These are phyloP conservation scores for Pseudisothecium myosuroides DNA, from an alignment of 225 moss, liverwort and hornwort species.

Conservation along the genomic window DNA sequence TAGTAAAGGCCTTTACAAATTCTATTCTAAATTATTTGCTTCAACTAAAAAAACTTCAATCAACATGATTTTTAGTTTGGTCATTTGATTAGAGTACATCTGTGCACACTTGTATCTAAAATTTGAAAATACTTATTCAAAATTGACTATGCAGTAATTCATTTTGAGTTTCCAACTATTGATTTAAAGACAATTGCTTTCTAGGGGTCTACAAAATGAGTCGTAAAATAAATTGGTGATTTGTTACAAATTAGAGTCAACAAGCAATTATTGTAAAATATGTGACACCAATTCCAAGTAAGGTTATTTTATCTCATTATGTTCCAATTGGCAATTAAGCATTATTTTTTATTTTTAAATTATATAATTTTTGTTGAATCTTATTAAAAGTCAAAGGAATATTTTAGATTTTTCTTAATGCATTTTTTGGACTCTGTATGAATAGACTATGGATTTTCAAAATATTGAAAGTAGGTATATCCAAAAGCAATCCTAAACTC, in stretches of 20 bases:
- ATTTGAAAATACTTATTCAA: neutral
- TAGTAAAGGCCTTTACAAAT: neutral
- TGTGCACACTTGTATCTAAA: neutral
- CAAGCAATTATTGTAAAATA: neutral
- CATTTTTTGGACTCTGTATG: fast-evolving
- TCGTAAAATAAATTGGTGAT: no score
- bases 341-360: neutral
- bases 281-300: neutral
- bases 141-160: neutral
- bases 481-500: neutral
- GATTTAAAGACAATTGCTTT: neutral
- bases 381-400: neutral
- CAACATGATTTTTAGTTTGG: neutral
- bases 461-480: neutral
- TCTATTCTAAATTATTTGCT: neutral
- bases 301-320: fast-evolving
- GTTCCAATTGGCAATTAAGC: neutral
- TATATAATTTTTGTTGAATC: neutral
- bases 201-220: no score
- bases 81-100: neutral
- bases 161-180: neutral
- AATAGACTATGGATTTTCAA: neutral
- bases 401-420: neutral
- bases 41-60: neutral
- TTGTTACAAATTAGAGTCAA: neutral